Conservation (phyloP, 352 stramenopile species). For the Phytophthora ramorum region DNA sequence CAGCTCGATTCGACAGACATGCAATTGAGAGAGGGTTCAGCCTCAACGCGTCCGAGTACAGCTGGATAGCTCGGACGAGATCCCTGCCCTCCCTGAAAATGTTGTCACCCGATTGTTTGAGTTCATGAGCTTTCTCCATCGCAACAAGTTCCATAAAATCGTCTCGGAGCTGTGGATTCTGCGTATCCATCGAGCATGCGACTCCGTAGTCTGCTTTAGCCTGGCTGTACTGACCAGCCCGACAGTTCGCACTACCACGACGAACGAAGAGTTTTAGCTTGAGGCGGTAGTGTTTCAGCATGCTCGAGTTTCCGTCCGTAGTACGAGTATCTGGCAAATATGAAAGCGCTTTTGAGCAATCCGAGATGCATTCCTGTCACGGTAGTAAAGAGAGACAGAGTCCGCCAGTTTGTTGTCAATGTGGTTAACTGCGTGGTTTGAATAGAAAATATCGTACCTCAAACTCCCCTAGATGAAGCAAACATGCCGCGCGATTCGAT, state of each 20-base stretch:
- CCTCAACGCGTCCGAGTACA: constrained; percentile 66
- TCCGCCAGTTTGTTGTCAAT: not conserved
- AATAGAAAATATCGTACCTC: constrained; percentile 38
- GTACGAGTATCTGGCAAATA: constrained; percentile 68
- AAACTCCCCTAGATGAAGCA: constrained; percentile 65
- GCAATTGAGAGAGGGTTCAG: constrained; percentile 71
- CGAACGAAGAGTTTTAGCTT: constrained; percentile 83
- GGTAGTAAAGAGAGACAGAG: not conserved
- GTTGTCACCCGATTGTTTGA: constrained; percentile 59
- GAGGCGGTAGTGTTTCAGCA: constrained; percentile 62
- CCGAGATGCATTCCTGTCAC: constrained; percentile 58
- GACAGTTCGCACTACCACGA: constrained; percentile 72
- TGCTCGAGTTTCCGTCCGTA: constrained; percentile 29
- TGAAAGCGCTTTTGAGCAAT: constrained; percentile 74
- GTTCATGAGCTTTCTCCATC: constrained; percentile 60
- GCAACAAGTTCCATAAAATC: constrained; percentile 72
- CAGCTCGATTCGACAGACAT: constrained; percentile 80
- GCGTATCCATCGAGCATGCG: constrained; percentile 76
- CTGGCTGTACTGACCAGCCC: constrained; percentile 60
- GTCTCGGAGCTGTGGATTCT: constrained; percentile 68
- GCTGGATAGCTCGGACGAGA: constrained; percentile 46
- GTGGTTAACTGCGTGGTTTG: not conserved
- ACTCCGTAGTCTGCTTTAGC: constrained; percentile 85
- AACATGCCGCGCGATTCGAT: constrained; percentile 74
- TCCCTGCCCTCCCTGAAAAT: constrained; percentile 48